Evolutionary conservation across 441 rosid species (phyloP).

Genomic region (Pelargonium citronellum): DNA sequence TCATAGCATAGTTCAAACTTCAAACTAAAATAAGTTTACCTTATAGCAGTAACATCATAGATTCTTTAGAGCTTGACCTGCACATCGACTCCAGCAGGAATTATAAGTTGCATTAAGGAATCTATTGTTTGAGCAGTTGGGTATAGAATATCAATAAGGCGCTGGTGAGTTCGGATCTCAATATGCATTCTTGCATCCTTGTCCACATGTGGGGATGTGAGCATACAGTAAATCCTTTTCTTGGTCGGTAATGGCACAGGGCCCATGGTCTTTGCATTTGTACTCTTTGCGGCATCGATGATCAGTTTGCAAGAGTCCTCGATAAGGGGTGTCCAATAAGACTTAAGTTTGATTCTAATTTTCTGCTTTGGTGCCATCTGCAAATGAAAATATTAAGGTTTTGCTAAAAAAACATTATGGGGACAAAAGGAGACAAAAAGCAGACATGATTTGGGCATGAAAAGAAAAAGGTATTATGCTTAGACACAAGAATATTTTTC

Average conservation of each 20-base stretch:
- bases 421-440: background rate
- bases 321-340: constrained; percentile 84
- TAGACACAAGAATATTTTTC: too few relatives aligned
- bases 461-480: too few relatives aligned
- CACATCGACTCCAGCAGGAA: constrained; percentile 23
- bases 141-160: constrained; percentile 81
- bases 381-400: background rate
- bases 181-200: constrained; percentile 97
- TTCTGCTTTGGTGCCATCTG: constrained; percentile 96
- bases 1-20: too few relatives aligned
- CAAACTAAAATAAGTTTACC: too few relatives aligned
- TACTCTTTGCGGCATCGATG: constrained; percentile 75
- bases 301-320: constrained; percentile 98
- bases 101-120: constrained; percentile 22
- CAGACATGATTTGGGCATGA: too few relatives aligned
- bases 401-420: background rate
- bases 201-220: constrained; percentile 94
- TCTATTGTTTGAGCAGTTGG: constrained; percentile 60
- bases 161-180: constrained; percentile 92
- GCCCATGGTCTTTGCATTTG: constrained; percentile 91
- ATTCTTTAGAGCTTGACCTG: constrained; percentile 21
- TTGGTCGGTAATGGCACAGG: constrained; percentile 95
- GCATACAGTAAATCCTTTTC: constrained; percentile 84
- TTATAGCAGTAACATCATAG: background rate
- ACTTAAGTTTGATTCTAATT: constrained; percentile 90